Percentiles rank a stretch among this genome's conserved stretches.
These are phyloP conservation scores for Jacaranda mimosifolia DNA, from an alignment of 257 asterid genomes.

Conservation along the genomic window DNA sequence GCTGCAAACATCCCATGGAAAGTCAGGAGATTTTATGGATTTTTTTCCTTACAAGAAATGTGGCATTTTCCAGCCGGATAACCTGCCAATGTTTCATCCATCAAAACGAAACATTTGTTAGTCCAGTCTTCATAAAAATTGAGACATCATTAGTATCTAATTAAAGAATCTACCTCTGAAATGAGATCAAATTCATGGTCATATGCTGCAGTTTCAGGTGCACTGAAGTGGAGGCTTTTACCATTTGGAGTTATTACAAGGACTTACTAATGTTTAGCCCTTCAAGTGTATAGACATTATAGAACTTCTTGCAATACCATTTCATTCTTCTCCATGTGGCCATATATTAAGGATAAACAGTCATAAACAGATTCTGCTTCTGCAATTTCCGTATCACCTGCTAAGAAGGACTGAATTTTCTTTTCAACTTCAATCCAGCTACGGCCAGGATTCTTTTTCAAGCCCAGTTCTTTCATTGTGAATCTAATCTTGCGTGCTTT, in stretches of 20 bases:
- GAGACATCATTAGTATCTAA: neutral
- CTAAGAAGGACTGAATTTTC: constrained; percentile 61
- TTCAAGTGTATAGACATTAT: neutral
- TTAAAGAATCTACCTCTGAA: neutral
- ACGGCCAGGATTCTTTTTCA: constrained; percentile 71
- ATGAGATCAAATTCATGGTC: too few species aligned
- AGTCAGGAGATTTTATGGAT: neutral
- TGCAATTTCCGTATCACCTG: constrained; percentile 55
- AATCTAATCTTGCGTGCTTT: constrained; percentile 59
- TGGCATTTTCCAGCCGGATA: neutral
- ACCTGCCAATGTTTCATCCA: neutral
- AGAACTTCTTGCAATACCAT: neutral
- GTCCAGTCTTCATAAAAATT: neutral
- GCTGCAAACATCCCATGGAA: neutral
- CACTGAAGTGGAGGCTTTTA: too few species aligned
- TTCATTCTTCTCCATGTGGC: constrained; percentile 64
- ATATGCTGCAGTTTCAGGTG: too few species aligned
- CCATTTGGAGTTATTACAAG: too few species aligned
- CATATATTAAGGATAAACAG: constrained; percentile 55
- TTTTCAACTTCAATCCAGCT: constrained; percentile 83
- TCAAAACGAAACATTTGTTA: neutral
- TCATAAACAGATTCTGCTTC: constrained; percentile 53
- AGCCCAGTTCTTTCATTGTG: constrained; percentile 70
- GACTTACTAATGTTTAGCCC: too few species aligned
- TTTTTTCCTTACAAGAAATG: neutral